These are phyloP conservation scores for Microascus cirrosus DNA, from an alignment of 2,329 filamentous ascomycete species.

Conservation along the genomic window DNA sequence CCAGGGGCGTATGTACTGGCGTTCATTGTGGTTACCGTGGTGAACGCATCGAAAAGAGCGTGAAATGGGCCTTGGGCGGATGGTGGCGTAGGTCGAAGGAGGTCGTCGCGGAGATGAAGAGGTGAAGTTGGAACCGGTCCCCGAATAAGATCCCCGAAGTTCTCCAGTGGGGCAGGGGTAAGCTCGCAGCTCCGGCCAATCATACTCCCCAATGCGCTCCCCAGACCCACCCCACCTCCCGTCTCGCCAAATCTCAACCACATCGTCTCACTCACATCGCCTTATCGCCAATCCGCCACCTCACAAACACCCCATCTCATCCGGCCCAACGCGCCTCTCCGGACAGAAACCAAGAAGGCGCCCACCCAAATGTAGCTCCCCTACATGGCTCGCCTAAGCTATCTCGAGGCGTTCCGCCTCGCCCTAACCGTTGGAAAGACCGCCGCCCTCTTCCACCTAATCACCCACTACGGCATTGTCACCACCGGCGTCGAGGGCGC, in stretches of 20 bases:
- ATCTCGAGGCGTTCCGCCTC: constrained; percentile 21
- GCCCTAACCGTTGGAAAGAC: constrained; percentile 33
- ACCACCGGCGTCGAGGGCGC: constrained; percentile 55
- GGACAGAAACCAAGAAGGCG: too few species aligned
- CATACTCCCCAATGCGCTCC: neutral
- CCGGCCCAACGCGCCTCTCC: too few species aligned
- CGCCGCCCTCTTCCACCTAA: constrained; percentile 36
- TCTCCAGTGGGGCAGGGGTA: neutral
- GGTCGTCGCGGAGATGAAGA: neutral
- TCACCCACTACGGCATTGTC: constrained; percentile 49
- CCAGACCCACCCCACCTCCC: neutral
- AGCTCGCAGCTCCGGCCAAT: neutral
- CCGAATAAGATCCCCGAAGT: neutral
- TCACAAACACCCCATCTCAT: neutral
- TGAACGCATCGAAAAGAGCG: neutral
- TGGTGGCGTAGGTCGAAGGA: neutral
- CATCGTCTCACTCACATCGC: neutral
- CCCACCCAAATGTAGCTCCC: neutral
- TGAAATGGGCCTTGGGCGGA: neutral
- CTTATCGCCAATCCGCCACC: neutral
- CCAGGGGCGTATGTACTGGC: constrained; percentile 25
- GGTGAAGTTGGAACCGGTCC: neutral
- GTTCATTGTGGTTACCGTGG: neutral
- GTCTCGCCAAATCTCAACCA: neutral
- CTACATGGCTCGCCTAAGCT: constrained; percentile 6